Percentiles rank a stretch among this genome's conserved stretches.
Evolutionary conservation across 805 yeast species (phyloP).

Genomic region (Hermanozyma aechmeae): DNA sequence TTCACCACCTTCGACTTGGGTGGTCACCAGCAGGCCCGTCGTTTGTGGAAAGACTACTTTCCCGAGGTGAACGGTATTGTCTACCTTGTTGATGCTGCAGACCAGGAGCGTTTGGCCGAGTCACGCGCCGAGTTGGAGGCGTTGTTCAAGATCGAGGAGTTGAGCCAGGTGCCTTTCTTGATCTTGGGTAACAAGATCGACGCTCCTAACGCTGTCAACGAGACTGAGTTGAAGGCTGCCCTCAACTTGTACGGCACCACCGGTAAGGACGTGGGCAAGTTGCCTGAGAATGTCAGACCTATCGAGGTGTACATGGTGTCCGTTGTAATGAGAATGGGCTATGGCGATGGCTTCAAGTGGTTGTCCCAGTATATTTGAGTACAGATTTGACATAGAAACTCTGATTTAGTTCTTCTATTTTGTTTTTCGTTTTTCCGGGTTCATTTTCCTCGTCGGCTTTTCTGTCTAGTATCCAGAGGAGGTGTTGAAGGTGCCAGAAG

Average conservation of each 20-base stretch:
- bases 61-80: slow-evolving; percentile 99
- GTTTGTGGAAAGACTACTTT: slow-evolving; percentile 98
- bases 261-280: slow-evolving; percentile 65
- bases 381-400: not conserved
- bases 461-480: too few relatives aligned
- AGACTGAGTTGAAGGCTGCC: slow-evolving; percentile 85
- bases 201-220: slow-evolving; percentile 87
- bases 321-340: slow-evolving; percentile 97
- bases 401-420: too few relatives aligned
- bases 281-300: slow-evolving; percentile 73
- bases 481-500: too few relatives aligned
- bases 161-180: slow-evolving; percentile 81
- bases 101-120: slow-evolving; percentile 90
- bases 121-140: slow-evolving; percentile 93
- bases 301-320: slow-evolving; percentile 96
- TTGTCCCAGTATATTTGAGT: slow-evolving; percentile 81
- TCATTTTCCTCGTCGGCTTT: too few relatives aligned
- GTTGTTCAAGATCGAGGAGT: slow-evolving; percentile 85
- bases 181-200: slow-evolving; percentile 96
- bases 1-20: slow-evolving; percentile 98
- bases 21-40: slow-evolving; percentile 98
- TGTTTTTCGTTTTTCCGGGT: too few relatives aligned
- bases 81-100: slow-evolving; percentile 94
- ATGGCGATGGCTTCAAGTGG: slow-evolving; percentile 98
- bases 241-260: slow-evolving; percentile 84